phyloP scores from a whole-genome alignment of 2,329 filamentous ascomycete genomes.

The Chalaropsis thielavioides region DNA sequence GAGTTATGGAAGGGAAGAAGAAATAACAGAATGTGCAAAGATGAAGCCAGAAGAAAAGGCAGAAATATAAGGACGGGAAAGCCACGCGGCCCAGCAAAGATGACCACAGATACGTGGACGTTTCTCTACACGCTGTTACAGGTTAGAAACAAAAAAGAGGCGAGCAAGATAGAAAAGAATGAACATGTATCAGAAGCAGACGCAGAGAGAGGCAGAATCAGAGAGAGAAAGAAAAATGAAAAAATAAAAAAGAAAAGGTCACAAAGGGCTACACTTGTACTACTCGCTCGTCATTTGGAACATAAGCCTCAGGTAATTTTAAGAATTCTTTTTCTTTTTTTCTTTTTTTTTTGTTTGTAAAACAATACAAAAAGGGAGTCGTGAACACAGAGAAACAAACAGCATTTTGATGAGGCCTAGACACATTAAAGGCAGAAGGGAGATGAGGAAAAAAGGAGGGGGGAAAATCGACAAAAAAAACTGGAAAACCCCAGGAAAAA shows the following conservation, averaged over 20 bases:
- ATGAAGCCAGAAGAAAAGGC: too few species aligned
- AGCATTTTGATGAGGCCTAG: not conserved
- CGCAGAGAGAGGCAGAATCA: not conserved
- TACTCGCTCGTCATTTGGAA: not conserved
- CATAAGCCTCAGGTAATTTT: not conserved
- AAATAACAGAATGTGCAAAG: not conserved
- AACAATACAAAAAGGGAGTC: not conserved
- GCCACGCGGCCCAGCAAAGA: too few species aligned
- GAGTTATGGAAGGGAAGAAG: not conserved
- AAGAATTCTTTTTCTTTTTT: too few species aligned
- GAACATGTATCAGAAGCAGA: too few species aligned
- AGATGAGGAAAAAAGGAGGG: not conserved
- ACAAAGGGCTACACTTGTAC: not conserved
- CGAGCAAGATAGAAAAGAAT: too few species aligned
- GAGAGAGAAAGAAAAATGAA: not conserved
- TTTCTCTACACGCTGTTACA: not conserved
- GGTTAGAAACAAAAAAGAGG: not conserved
- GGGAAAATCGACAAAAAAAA: too few species aligned
- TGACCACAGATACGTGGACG: too few species aligned
- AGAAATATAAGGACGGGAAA: too few species aligned
- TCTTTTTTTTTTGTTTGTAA: too few species aligned
- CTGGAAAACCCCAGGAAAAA: not conserved
- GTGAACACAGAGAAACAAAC: not conserved
- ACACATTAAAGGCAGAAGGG: not conserved
- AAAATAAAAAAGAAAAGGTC: not conserved